Conservation (phyloP, 495 filamentous ascomycete species). For the Cryomyces antarcticus region DNA sequence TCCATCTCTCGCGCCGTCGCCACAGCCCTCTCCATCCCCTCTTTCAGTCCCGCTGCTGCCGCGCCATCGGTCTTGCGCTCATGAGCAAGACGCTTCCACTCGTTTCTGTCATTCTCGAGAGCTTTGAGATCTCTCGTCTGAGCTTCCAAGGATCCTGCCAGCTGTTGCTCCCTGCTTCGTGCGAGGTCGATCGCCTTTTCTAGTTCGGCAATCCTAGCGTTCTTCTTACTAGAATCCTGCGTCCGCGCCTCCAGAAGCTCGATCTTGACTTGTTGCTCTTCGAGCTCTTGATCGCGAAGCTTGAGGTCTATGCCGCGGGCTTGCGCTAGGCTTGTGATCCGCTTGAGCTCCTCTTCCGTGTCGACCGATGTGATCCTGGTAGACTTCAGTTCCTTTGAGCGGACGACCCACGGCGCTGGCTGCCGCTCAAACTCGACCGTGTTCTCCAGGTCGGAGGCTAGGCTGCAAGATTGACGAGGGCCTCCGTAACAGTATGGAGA, state of each 20-base stretch:
- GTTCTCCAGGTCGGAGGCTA: slow-evolving; percentile 54
- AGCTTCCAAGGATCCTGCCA: slow-evolving; percentile 13
- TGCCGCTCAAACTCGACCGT: slow-evolving; percentile 70
- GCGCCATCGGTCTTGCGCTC: slow-evolving; percentile 31
- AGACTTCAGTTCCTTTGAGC: slow-evolving; percentile 54
- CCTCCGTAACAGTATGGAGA: slow-evolving; percentile 40
- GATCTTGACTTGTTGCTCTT: slow-evolving; percentile 68
- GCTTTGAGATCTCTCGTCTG: slow-evolving; percentile 28
- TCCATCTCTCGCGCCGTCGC: slow-evolving; percentile 60
- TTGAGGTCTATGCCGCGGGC: slow-evolving; percentile 43
- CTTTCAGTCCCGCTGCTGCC: slow-evolving; percentile 25
- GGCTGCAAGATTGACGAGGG: slow-evolving; percentile 49
- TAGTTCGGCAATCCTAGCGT: slow-evolving; percentile 39
- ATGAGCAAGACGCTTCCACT: slow-evolving; percentile 54
- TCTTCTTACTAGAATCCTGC: slow-evolving; percentile 57
- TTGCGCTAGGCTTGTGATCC: slow-evolving; percentile 47
- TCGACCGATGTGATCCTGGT: slow-evolving; percentile 61
- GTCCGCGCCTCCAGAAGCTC: slow-evolving; percentile 70
- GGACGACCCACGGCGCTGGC: slow-evolving; percentile 64
- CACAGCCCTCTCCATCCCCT: slow-evolving; percentile 27
- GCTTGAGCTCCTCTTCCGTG: slow-evolving; percentile 34
- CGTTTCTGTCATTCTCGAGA: slow-evolving; percentile 44
- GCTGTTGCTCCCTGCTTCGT: slow-evolving; percentile 21
- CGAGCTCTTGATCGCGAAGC: slow-evolving; percentile 42
- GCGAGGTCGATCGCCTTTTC: slow-evolving; percentile 33